phyloP scores from a whole-genome alignment of 805 yeast species.

The Zygoascus biomembranicola region DNA sequence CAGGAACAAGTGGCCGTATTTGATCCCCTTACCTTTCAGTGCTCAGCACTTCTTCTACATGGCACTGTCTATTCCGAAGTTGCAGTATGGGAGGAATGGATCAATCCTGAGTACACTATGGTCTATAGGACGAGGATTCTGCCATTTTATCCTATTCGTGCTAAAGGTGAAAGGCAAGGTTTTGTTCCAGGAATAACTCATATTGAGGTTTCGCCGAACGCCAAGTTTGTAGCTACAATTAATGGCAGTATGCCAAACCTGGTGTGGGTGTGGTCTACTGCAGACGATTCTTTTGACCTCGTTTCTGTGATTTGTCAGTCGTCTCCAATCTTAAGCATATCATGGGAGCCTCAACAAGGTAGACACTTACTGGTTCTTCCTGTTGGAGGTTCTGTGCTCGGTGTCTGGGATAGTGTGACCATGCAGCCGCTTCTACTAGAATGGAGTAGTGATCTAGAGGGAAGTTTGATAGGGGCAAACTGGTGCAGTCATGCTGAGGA shows the following conservation, averaged over 20 bases:
- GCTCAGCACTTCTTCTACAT: constrained; percentile 10
- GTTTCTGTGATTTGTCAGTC: constrained; percentile 10
- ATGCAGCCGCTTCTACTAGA: constrained; percentile 1
- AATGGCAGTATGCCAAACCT: constrained; percentile 12
- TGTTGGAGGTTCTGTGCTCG: constrained; percentile 1
- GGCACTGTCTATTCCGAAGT: constrained; percentile 12
- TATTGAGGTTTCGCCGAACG: constrained; percentile 10
- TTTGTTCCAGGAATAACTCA: constrained; percentile 7
- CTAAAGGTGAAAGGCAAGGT: background rate
- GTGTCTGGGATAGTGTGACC: constrained; percentile 8
- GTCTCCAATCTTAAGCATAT: constrained; percentile 1
- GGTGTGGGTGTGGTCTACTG: constrained; percentile 17
- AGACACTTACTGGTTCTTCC: constrained; percentile 7
- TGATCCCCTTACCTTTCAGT: constrained; percentile 7
- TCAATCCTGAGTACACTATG: background rate
- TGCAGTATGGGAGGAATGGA: constrained; percentile 15
- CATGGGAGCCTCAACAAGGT: constrained; percentile 1
- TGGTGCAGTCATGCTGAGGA: constrained; percentile 2
- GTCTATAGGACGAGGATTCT: constrained; percentile 5
- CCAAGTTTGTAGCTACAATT: constrained; percentile 9
- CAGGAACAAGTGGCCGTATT: constrained; percentile 11
- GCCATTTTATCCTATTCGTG: constrained; percentile 6
- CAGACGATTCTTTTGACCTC: background rate
- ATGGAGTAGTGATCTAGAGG: constrained; percentile 1
- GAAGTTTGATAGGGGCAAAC: background rate